Evolutionary conservation across 2,329 filamentous ascomycete genomes (phyloP).

Genomic region (Fusarium sp.): DNA sequence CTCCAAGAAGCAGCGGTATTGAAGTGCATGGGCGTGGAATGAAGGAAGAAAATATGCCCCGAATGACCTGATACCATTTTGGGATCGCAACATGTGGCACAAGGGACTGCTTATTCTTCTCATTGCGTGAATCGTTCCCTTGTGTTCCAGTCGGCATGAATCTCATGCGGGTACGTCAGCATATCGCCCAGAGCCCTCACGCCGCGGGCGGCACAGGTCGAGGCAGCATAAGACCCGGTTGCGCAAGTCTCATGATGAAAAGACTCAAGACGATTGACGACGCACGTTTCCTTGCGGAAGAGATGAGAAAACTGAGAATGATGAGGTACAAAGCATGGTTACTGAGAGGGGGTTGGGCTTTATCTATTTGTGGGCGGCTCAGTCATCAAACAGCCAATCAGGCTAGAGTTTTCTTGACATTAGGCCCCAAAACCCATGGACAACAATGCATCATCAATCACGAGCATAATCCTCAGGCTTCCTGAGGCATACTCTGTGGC

Average conservation of each 20-base stretch:
- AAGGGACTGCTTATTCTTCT: not conserved
- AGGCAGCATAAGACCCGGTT: not conserved
- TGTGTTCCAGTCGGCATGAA: not conserved
- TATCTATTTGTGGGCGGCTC: conserved; percentile 21
- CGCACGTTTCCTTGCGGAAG: not conserved
- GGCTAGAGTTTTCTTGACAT: not conserved
- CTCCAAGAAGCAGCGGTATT: not conserved
- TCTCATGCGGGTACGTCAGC: not conserved
- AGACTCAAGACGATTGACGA: not conserved
- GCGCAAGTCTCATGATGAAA: not conserved
- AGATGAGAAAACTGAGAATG: not conserved
- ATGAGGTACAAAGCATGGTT: conserved; percentile 13
- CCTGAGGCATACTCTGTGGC: not conserved
- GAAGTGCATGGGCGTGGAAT: not conserved
- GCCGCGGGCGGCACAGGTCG: not conserved
- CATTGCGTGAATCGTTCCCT: not conserved
- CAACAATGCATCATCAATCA: not conserved
- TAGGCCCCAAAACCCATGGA: not conserved
- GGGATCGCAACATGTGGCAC: not conserved
- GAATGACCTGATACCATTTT: not conserved
- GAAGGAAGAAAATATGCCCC: not conserved
- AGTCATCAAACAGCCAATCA: conserved; percentile 16
- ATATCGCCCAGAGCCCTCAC: not conserved
- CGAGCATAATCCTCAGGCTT: not conserved
- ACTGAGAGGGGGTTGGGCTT: conserved; percentile 19